Conservation (phyloP, 257 asterid species). For the Anisodus tanguticus region DNA sequence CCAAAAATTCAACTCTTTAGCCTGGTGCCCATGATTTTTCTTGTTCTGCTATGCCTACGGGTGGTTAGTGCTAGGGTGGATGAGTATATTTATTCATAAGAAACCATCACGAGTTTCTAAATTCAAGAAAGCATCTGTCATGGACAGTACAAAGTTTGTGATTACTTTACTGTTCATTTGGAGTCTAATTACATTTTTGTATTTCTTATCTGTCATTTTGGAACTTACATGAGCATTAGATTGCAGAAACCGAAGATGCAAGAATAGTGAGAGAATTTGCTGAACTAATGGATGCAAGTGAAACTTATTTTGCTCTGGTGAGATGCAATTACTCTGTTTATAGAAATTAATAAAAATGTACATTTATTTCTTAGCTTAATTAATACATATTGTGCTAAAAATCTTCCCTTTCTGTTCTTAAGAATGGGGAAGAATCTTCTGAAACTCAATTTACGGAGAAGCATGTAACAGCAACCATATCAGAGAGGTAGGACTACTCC, state of each 20-base stretch:
- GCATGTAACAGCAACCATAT: constrained; percentile 45
- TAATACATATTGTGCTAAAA: constrained; percentile 32
- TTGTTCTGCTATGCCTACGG: neutral
- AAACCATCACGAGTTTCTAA: neutral
- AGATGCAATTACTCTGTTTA: constrained; percentile 30
- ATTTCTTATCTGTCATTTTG: constrained; percentile 32
- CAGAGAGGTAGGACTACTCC: constrained; percentile 61
- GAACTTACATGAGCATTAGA: constrained; percentile 48
- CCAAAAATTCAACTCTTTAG: neutral
- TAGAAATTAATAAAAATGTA: neutral
- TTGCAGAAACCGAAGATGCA: constrained; percentile 75
- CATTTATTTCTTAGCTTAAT: neutral
- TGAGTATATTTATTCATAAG: neutral
- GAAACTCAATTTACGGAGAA: constrained; percentile 45
- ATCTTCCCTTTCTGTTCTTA: constrained; percentile 27
- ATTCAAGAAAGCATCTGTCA: neutral
- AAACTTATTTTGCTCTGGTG: constrained; percentile 56
- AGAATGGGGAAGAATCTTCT: constrained; percentile 38
- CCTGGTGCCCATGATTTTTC: neutral
- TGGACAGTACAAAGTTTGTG: neutral
- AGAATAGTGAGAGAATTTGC: constrained; percentile 74
- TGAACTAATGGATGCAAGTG: constrained; percentile 71
- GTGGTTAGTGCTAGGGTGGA: constrained; percentile 19
- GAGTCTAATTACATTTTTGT: constrained; percentile 12
- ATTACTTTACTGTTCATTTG: neutral